Base-by-base conservation (phyloP, 805 yeast genomes). In the Candida tallmaniae region DNA sequence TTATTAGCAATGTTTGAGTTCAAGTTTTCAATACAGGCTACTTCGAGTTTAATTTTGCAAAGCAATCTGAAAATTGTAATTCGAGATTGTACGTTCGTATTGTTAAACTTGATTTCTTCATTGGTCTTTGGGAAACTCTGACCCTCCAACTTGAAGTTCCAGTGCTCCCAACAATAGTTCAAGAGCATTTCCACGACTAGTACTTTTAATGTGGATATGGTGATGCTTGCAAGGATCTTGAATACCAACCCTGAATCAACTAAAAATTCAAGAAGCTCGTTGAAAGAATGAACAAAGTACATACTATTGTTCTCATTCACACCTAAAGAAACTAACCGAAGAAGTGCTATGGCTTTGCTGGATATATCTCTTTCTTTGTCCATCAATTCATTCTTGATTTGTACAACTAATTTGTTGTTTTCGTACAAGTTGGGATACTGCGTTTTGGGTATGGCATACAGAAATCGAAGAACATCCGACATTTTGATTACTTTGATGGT, bases 101-200 rank as follows among this genome's bases (percentile, higher is more conserved):
- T 6, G 28, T 27, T 21, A 11, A 10, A 15, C 6, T 28, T 15
- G n/a, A n/a, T n/a, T n/a, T n/a, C n/a, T n/a, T n/a, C n/a, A n/a
- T n/a, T n/a, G n/a, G n/a, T n/a, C 5, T 17, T 7, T 7, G 23
- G 23, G n/a, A 22, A 9, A n/a, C 9, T 22, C 11, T 22, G 9
- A 9, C 23, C 23, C 23, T 22, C n/a, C 23, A 25, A 14, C 8
- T n/a, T 13, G 15, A 15, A 23, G 22, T 34, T 38, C 38, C 42
- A 40, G 9, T 45, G 45, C 6, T 26, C 20, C 51, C 69, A 66
- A 35, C 73, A 67, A 41, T 70, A 73, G 31, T 57, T 60, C 12
- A 73, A 45, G 3, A 72, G 39, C 47, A 65, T 47, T 21, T 73
- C 78, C 9, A 69, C 29, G 14, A 72, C 31, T 1, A 60, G 43